Conservation (phyloP, 176 grass and related monocot species). For the Puccinellia tenuiflora region DNA sequence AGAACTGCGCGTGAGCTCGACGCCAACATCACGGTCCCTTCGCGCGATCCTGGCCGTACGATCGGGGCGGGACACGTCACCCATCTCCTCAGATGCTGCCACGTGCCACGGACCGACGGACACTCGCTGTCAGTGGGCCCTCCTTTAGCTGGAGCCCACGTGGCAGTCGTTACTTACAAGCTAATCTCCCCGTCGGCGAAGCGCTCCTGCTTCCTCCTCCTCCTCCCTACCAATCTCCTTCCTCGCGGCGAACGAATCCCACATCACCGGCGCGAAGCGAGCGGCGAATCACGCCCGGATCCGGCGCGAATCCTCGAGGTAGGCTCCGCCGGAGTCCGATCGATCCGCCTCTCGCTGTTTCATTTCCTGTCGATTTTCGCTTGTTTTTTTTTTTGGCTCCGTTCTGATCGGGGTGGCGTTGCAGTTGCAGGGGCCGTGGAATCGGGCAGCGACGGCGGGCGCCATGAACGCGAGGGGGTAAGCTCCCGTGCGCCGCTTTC, state of each 20-base stretch:
- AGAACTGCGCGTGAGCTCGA: constrained; percentile 2
- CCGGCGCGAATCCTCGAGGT: constrained; percentile 21
- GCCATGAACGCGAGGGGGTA: constrained; percentile 70
- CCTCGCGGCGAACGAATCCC: neutral
- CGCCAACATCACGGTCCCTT: neutral
- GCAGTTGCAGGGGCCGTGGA: constrained; percentile 5
- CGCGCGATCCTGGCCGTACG: constrained; percentile 15
- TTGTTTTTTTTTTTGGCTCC: neutral
- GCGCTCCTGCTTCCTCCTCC: neutral
- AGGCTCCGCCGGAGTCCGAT: neutral
- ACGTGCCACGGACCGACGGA: neutral
- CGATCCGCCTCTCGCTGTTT: neutral
- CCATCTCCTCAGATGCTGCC: neutral
- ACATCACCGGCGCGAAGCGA: neutral
- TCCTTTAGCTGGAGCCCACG: neutral
- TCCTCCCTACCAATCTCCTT: neutral
- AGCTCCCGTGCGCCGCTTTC: neutral
- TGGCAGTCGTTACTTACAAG: constrained; percentile 8
- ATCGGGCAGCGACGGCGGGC: neutral
- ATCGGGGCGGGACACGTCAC: constrained; percentile 25
- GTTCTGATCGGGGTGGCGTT: constrained; percentile 17
- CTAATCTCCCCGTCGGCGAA: constrained; percentile 14
- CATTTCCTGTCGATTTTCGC: too few relatives aligned
- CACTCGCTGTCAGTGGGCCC: constrained; percentile 11
- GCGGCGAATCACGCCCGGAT: constrained; percentile 11